Evolutionary conservation across 352 stramenopile genomes (phyloP).

Genomic region (Peronospora farinosa): DNA sequence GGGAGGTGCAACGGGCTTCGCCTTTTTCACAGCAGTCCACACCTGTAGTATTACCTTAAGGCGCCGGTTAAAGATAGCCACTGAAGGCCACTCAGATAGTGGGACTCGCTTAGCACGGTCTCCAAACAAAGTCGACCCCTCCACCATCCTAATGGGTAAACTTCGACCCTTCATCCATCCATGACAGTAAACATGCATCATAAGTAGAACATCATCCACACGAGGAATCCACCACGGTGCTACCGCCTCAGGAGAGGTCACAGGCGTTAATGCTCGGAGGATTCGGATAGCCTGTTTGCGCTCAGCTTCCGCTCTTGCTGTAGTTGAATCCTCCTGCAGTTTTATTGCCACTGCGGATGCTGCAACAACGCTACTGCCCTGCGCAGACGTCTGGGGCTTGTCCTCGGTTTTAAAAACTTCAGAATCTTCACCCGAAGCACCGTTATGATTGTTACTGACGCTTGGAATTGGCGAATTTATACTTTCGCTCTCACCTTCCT

Average conservation of each 20-base stretch:
- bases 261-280: constrained; percentile 35
- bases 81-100: constrained; percentile 37
- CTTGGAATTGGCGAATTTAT: constrained; percentile 1
- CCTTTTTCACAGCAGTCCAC: constrained; percentile 34
- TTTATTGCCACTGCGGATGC: neutral
- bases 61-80: constrained; percentile 46
- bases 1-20: constrained; percentile 6
- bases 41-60: constrained; percentile 42
- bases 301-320: constrained; percentile 15
- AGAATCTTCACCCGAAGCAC: neutral
- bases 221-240: constrained; percentile 73
- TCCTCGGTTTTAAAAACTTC: constrained; percentile 3
- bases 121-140: constrained; percentile 50
- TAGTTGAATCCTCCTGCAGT: constrained; percentile 1
- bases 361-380: neutral
- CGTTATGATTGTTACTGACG: neutral
- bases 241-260: constrained; percentile 30
- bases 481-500: constrained; percentile 3
- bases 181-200: constrained; percentile 60
- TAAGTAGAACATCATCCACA: constrained; percentile 66
- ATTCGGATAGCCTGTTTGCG: constrained; percentile 36
- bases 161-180: constrained; percentile 62
- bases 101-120: constrained; percentile 30
- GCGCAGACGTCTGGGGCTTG: neutral
- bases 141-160: constrained; percentile 33